Conservation (phyloP, 2,329 filamentous ascomycete species). For the Teratosphaeriaceae sp. region DNA sequence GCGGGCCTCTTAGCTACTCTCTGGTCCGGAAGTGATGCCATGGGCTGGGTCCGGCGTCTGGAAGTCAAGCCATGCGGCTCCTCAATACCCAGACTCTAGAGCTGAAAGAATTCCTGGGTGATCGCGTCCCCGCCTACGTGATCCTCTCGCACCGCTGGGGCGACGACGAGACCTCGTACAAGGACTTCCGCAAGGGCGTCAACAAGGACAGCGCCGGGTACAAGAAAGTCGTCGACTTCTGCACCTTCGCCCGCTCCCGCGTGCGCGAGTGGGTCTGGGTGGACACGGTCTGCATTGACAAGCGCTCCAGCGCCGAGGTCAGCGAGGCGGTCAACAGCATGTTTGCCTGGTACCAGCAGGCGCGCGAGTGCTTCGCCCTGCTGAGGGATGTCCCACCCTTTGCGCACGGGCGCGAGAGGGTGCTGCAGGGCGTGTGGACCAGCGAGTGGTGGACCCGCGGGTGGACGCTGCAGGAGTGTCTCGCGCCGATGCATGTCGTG, state of each 20-base stretch:
- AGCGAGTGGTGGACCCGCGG: slow-evolving; percentile 9
- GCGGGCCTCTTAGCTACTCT: too few relatives aligned
- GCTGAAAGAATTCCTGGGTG: slow-evolving; percentile 3
- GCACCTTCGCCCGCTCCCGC: not conserved
- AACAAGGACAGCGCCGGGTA: not conserved
- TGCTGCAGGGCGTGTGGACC: not conserved
- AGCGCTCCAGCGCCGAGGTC: slow-evolving; percentile 12
- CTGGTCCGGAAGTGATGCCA: too few relatives aligned
- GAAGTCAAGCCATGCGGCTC: slow-evolving; percentile 4
- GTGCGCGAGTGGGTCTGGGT: slow-evolving; percentile 10
- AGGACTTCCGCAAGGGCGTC: slow-evolving; percentile 7
- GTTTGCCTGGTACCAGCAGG: slow-evolving; percentile 13
- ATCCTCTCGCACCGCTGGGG: slow-evolving; percentile 10
- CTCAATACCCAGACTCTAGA: not conserved
- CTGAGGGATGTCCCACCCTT: slow-evolving; percentile 5
- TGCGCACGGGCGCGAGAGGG: not conserved
- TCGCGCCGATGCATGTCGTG: slow-evolving; percentile 4
- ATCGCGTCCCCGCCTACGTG: slow-evolving; percentile 3
- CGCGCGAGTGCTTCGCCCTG: slow-evolving; percentile 12
- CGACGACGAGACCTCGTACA: slow-evolving; percentile 6
- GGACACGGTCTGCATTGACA: slow-evolving; percentile 17
- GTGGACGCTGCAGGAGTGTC: slow-evolving; percentile 2
- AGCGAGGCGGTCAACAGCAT: slow-evolving; percentile 15
- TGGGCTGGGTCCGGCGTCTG: too few relatives aligned
- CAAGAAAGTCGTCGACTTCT: slow-evolving; percentile 4